Conservation (phyloP, 768 basidiomycete genomes). For the Roridomyces roridus region DNA sequence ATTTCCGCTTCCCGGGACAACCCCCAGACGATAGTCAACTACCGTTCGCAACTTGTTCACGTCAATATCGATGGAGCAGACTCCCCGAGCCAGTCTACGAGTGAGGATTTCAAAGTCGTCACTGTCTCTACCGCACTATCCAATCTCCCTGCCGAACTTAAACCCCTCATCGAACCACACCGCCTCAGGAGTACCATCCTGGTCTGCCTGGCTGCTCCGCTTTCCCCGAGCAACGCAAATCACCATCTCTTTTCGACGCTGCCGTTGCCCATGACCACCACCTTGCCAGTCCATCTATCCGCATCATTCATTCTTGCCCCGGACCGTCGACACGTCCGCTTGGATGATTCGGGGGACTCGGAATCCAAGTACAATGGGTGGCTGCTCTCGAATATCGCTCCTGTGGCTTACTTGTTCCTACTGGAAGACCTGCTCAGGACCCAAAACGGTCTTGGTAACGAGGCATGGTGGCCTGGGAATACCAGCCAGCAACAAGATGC, state of each 20-base stretch:
- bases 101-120: slow-evolving; percentile 20
- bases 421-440: slow-evolving; percentile 37
- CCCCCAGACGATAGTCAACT: slow-evolving; percentile 9
- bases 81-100: slow-evolving; percentile 1
- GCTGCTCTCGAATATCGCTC: slow-evolving; percentile 43
- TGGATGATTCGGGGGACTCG: slow-evolving; percentile 40
- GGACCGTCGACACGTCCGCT: slow-evolving; percentile 50
- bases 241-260: slow-evolving; percentile 50
- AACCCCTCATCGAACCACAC: slow-evolving; percentile 22
- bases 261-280: slow-evolving; percentile 45
- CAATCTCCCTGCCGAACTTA: slow-evolving; percentile 9
- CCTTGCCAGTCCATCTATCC: slow-evolving; percentile 52
- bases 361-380: slow-evolving; percentile 51
- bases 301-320: slow-evolving; percentile 54
- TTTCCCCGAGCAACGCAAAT: slow-evolving; percentile 8
- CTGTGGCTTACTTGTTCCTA: slow-evolving; percentile 45
- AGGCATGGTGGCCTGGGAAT: slow-evolving; percentile 44
- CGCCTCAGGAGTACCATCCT: slow-evolving; percentile 36
- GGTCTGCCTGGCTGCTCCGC: slow-evolving; percentile 38
- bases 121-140: slow-evolving; percentile 1
- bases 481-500: slow-evolving; percentile 16
- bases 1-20: slow-evolving; percentile 28
- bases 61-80: background rate
- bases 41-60: slow-evolving; percentile 17
- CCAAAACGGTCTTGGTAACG: slow-evolving; percentile 27